These are phyloP conservation scores for Agastache rugosa DNA, from an alignment of 257 asterid genomes.

Conservation along the genomic window DNA sequence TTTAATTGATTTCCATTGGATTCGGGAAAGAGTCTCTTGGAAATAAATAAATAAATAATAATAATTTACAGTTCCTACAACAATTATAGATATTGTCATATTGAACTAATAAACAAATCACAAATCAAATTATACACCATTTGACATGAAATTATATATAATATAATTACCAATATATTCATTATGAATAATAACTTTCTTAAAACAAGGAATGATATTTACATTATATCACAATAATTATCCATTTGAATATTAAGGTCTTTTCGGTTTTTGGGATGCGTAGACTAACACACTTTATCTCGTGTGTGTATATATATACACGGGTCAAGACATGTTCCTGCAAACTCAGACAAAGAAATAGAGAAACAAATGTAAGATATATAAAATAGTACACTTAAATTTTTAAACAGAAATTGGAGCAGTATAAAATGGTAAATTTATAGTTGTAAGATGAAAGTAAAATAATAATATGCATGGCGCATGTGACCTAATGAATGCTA, in stretches of 20 bases:
- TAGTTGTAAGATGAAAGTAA: not conserved
- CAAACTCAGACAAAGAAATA: constrained; percentile 11
- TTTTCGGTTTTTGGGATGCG: not conserved
- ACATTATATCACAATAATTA: constrained; percentile 21
- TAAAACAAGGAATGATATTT: not conserved
- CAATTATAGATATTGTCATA: not conserved
- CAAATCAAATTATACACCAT: not conserved
- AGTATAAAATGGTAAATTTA: not conserved
- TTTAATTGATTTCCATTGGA: not conserved
- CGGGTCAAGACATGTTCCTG: not conserved
- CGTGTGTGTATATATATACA: not conserved
- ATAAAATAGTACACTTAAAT: not conserved
- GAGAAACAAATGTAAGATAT: not conserved
- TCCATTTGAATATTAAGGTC: not conserved
- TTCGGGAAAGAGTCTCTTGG: not conserved
- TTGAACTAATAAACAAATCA: not conserved
- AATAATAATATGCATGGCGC: constrained; percentile 21
- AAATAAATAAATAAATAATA: not conserved
- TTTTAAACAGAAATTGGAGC: not conserved
- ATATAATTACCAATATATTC: not conserved
- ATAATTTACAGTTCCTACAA: not conserved
- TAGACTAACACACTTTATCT: not conserved
- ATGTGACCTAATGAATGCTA: constrained; percentile 36
- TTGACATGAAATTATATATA: no score
- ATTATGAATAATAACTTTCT: not conserved